A percentile compares a stretch with the other conserved stretches of the same genome.
Conservation (phyloP, 2,329 filamentous ascomycete genomes). For the Elsinoe australis region DNA sequence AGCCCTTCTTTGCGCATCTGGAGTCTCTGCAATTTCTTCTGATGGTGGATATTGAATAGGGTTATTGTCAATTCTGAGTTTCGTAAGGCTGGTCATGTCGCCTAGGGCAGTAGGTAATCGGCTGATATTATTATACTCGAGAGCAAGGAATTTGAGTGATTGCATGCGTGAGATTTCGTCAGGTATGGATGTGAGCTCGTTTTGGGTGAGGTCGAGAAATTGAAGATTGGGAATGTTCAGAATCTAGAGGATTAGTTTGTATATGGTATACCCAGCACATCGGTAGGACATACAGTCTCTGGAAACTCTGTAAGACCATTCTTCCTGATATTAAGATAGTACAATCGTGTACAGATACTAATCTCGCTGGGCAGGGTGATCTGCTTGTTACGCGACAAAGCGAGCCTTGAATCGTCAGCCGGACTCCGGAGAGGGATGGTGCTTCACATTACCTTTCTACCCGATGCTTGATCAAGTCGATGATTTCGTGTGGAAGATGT, state of each 20-base stretch:
- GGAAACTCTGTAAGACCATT: slow-evolving; percentile 65
- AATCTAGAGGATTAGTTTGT: slow-evolving; percentile 50
- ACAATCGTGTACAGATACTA: slow-evolving; percentile 66
- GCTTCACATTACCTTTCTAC: slow-evolving; percentile 53
- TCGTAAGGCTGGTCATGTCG: slow-evolving; percentile 82
- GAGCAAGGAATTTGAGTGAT: slow-evolving; percentile 80
- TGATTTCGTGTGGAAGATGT: slow-evolving; percentile 63
- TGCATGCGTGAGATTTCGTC: slow-evolving; percentile 71
- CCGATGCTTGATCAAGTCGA: slow-evolving; percentile 66
- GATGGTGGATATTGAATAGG: slow-evolving; percentile 67
- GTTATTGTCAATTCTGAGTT: slow-evolving; percentile 85
- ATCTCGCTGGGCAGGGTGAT: slow-evolving; percentile 62
- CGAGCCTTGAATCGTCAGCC: slow-evolving; percentile 48
- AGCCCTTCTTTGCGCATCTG: slow-evolving; percentile 47
- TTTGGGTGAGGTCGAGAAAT: slow-evolving; percentile 85
- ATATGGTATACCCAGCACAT: neutral
- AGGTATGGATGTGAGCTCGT: slow-evolving; percentile 71
- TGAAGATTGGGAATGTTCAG: slow-evolving; percentile 80
- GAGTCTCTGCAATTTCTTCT: slow-evolving; percentile 36
- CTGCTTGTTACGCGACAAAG: slow-evolving; percentile 72
- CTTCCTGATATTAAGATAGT: slow-evolving; percentile 73
- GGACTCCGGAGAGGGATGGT: slow-evolving; percentile 16
- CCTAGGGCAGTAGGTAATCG: slow-evolving; percentile 76
- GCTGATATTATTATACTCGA: slow-evolving; percentile 79
- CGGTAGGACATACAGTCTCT: slow-evolving; percentile 47